phyloP scores from a whole-genome alignment of 306 rosid genomes.

The Vigna nakashimae region DNA sequence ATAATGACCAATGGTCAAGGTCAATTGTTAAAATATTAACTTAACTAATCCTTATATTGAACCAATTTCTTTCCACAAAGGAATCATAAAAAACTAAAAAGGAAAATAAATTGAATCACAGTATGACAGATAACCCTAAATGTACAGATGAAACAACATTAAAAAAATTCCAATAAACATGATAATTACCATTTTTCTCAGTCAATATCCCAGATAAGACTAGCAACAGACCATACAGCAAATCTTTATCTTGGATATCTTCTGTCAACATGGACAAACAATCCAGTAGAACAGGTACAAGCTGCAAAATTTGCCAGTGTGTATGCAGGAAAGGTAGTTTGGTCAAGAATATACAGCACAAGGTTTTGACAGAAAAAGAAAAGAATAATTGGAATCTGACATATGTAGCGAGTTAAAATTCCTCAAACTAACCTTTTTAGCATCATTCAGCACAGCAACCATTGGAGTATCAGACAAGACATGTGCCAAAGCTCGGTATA shows the following conservation, averaged over 20 bases:
- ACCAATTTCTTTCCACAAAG: constrained; percentile 36
- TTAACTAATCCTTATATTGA: neutral
- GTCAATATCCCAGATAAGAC: constrained; percentile 90
- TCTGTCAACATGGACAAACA: constrained; percentile 67
- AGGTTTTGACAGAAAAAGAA: constrained; percentile 1
- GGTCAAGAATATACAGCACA: constrained; percentile 36
- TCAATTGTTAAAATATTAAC: constrained; percentile 14
- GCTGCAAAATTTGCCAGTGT: constrained; percentile 64
- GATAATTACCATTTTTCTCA: constrained; percentile 70
- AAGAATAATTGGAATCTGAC: neutral
- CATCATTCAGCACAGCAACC: constrained; percentile 71
- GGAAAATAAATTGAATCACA: constrained; percentile 32
- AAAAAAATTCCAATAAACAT: constrained; percentile 34
- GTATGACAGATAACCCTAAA: constrained; percentile 10
- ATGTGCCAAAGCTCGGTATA: constrained; percentile 76
- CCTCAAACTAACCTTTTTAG: constrained; percentile 73
- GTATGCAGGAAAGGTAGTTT: constrained; percentile 25
- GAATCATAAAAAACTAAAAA: constrained; percentile 11
- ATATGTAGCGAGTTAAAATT: constrained; percentile 22
- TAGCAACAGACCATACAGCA: constrained; percentile 76
- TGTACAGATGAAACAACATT: constrained; percentile 9
- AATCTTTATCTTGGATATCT: constrained; percentile 71
- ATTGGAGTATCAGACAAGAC: constrained; percentile 75
- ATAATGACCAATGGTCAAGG: constrained; percentile 21
- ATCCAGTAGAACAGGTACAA: constrained; percentile 77